A percentile compares a stretch with the other conserved stretches of the same genome.
Conservation (phyloP, 495 filamentous ascomycete genomes). For the Aspergillus incahuasiensis region DNA sequence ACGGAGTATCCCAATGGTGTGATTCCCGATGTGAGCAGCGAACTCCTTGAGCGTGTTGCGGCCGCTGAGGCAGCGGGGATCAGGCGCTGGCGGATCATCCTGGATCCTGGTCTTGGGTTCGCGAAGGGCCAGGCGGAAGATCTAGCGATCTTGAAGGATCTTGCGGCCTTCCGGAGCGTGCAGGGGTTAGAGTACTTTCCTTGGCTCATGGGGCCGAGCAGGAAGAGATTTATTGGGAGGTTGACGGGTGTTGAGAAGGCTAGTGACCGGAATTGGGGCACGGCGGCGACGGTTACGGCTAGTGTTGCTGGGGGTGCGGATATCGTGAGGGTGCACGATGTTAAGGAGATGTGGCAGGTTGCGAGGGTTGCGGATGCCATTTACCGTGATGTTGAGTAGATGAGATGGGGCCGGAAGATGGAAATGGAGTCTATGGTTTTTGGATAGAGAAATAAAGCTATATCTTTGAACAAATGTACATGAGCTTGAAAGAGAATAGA, state of each 20-base stretch:
- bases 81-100: conserved; percentile 85
- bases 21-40: conserved; percentile 60
- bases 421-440: conserved; percentile 3
- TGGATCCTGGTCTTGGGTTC: conserved; percentile 93
- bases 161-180: conserved; percentile 57
- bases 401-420: not conserved
- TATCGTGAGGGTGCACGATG: conserved; percentile 93
- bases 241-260: conserved; percentile 72
- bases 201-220: conserved; percentile 85
- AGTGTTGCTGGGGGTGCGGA: conserved; percentile 91
- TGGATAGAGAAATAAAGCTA: conserved; percentile 10
- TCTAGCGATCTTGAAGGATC: conserved; percentile 65
- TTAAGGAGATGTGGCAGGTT: conserved; percentile 82
- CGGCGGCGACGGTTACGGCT: conserved; percentile 81
- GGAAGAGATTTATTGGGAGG: conserved; percentile 84
- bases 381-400: conserved; percentile 48
- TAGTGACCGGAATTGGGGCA: conserved; percentile 71
- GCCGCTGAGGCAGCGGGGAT: conserved; percentile 82
- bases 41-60: conserved; percentile 64
- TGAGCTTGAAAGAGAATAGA: conserved; percentile 3
- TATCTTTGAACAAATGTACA: conserved; percentile 29
- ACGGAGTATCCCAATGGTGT: conserved; percentile 70
- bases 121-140: conserved; percentile 80
- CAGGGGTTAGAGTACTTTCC: conserved; percentile 68
- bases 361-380: conserved; percentile 88